Base-by-base conservation (phyloP, 805 yeast genomes). In the Metschnikowia bowlesiae region DNA sequence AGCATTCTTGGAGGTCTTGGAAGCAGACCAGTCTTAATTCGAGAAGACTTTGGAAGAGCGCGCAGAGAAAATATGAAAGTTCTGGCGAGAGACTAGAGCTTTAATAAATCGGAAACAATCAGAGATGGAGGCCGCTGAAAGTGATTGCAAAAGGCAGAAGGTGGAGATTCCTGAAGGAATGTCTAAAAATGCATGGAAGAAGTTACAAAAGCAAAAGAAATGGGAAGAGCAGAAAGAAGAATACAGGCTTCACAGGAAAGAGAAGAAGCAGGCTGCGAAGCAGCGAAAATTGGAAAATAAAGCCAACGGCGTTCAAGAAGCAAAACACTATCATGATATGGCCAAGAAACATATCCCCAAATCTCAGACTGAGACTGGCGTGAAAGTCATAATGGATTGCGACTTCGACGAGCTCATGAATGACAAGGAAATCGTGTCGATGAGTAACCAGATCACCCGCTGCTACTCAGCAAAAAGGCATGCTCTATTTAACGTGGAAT, bases 381-480 rank as follows among this genome's bases (percentile, higher is more conserved):
- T 82, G 7, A 69, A 65, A 6, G 73, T 91, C 29, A 70, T 91
- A n/a, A 62, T 91, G 55, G 99, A 92, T 67, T 92, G 99, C 68
- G 87, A 79, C 13, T 92, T 92, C 66, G 98, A 94, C 62, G 94
- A 87, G 41, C 62, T 87, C 60, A 94, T 94, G 99, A 80, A 78
- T 35, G 87, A 83, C 16, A 84, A 84, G 56, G 84, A 80, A 53
- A 73, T 80, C 41, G 79, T 79, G 1, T 87, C 96, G 18, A 67
- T 92, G 62, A 80, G 89, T 6, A 79, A 83, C 46, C 99, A 92
- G 68, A 76, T 94, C 45, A 82, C 92, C 3, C 75, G 97, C 52
- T 78, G 89, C 45, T 92, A 92, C 66, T 80, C 96, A 7, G 85
- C 85, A 14, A 89, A 87, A 63, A 79, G 87, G 57, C 79, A 81